Conservation (phyloP, 768 basidiomycete genomes). For the Pluteus cervinus region DNA sequence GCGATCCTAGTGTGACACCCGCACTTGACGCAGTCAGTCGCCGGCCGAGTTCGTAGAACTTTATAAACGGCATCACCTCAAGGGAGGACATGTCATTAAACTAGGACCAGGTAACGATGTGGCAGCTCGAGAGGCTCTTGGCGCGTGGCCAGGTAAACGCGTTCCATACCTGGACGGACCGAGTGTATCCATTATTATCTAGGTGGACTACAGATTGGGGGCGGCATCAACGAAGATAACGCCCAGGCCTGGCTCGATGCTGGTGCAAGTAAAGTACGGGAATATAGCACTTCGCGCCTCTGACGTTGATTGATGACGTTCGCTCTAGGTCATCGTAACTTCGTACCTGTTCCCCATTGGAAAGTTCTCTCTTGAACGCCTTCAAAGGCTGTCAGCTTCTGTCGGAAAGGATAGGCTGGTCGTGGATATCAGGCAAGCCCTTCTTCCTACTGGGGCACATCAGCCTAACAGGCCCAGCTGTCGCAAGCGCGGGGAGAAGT, state of each 20-base stretch:
- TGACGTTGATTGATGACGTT: conserved; percentile 3
- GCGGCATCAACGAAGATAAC: conserved; percentile 81
- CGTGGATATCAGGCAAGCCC: conserved; percentile 82
- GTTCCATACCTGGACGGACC: conserved; percentile 2
- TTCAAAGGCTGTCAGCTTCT: conserved; percentile 51
- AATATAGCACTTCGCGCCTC: background rate
- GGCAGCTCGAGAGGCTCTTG: conserved; percentile 81
- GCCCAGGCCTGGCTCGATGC: conserved; percentile 79
- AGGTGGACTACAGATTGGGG: conserved; percentile 88
- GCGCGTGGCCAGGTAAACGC: conserved; percentile 71
- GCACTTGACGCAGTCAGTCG: conserved; percentile 48
- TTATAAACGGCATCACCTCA: conserved; percentile 62
- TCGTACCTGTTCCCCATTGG: conserved; percentile 89
- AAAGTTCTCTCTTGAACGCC: conserved; percentile 68
- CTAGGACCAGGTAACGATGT: conserved; percentile 85
- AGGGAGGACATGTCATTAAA: conserved; percentile 95
- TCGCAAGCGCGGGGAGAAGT: conserved; percentile 64
- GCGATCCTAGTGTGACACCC: conserved; percentile 8
- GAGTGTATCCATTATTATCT: conserved; percentile 11
- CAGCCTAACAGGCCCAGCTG: conserved; percentile 49
- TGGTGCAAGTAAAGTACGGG: conserved; percentile 79
- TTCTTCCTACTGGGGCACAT: background rate
- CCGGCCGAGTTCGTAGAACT: conserved; percentile 75
- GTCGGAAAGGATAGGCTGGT: conserved; percentile 87
- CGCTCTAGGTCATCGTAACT: conserved; percentile 94